phyloP scores from a whole-genome alignment of 208 protist species.

The Acanthamoeba lenticulata region DNA sequence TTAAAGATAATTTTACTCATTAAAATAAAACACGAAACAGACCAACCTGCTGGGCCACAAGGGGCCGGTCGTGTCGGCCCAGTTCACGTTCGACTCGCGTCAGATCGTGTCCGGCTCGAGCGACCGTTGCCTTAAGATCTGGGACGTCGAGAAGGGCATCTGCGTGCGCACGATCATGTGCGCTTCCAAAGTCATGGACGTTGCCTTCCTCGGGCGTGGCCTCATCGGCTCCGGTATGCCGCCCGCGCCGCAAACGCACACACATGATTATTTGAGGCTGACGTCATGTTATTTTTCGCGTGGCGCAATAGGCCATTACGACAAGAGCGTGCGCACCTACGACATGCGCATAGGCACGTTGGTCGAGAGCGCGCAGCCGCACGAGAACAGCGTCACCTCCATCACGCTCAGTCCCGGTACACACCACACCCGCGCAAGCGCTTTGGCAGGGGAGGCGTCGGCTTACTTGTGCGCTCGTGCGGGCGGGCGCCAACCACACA shows the following conservation, averaged over 20 bases:
- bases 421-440: background rate
- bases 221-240: background rate
- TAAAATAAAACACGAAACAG: no score
- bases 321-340: background rate
- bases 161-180: constrained; percentile 35
- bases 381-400: background rate
- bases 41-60: background rate
- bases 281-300: background rate
- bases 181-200: background rate
- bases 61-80: background rate
- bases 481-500: background rate
- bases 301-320: background rate
- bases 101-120: background rate
- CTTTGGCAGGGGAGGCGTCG: background rate
- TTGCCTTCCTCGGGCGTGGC: background rate
- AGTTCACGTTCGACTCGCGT: constrained; percentile 19
- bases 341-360: background rate
- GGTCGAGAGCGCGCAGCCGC: background rate
- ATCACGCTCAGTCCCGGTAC: background rate
- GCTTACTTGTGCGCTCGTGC: background rate
- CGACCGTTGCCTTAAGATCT: constrained; percentile 5
- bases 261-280: background rate
- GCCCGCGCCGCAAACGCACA: background rate
- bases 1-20: no score
- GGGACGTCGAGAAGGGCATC: constrained; percentile 48